Evolutionary conservation across 1,284 basidiomycete species (phyloP).

Genomic region (Peniophora sp.): DNA sequence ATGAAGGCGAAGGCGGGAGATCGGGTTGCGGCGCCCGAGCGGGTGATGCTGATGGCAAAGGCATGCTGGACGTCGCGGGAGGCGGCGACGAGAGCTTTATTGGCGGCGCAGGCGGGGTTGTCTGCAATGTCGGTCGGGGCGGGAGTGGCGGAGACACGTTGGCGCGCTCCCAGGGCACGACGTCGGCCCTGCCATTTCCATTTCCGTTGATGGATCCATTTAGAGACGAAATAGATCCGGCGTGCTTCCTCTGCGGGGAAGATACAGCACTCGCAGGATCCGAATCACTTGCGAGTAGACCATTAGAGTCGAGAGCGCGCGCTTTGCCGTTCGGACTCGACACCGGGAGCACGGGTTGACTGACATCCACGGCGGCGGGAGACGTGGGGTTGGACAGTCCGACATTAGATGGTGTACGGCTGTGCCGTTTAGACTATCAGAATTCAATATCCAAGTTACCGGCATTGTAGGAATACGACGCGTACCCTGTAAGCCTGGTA

Average conservation of each 20-base stretch:
- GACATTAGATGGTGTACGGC: slow-evolving; percentile 40
- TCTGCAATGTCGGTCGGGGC: background rate
- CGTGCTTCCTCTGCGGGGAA: background rate
- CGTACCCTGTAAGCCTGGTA: slow-evolving; percentile 70
- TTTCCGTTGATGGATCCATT: background rate
- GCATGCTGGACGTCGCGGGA: background rate
- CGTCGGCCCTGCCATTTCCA: background rate
- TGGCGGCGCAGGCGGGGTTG: background rate
- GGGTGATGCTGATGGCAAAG: background rate
- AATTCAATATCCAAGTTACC: slow-evolving; percentile 6
- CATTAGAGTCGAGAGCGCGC: background rate
- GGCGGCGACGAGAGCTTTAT: background rate
- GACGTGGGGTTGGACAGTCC: slow-evolving; percentile 22
- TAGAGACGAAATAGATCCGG: too few species aligned
- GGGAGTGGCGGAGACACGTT: background rate
- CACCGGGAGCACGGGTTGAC: slow-evolving; percentile 6
- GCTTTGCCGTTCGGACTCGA: background rate
- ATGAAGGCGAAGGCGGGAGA: background rate
- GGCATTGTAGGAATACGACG: slow-evolving; percentile 1
- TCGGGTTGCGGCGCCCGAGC: background rate
- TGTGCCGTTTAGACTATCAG: slow-evolving; percentile 62
- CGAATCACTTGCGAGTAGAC: background rate
- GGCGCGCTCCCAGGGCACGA: background rate
- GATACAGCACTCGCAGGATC: background rate
- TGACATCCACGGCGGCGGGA: slow-evolving; percentile 19